phyloP scores from a whole-genome alignment of 805 yeast genomes.

The Nakazawaea anatomiae region DNA sequence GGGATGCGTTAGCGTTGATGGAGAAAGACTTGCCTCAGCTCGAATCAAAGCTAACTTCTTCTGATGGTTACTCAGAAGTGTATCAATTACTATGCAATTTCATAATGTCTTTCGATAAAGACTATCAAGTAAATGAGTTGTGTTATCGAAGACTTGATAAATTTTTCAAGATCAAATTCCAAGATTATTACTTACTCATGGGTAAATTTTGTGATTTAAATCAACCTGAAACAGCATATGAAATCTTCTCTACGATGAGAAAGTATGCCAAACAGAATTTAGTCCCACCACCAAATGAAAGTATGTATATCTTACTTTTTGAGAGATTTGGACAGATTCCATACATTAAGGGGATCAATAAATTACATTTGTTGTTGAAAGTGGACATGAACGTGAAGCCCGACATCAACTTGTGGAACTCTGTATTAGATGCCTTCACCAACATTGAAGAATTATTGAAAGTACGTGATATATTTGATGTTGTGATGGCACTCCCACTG shows the following conservation, averaged over 20 bases:
- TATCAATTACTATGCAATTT: constrained; percentile 38
- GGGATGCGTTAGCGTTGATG: constrained; percentile 36
- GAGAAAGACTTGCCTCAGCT: constrained; percentile 29
- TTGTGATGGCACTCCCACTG: constrained; percentile 48
- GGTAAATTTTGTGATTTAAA: constrained; percentile 46
- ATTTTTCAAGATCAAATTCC: constrained; percentile 52
- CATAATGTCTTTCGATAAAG: constrained; percentile 28
- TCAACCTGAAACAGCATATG: constrained; percentile 56
- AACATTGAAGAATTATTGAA: constrained; percentile 49
- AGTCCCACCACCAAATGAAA: constrained; percentile 42
- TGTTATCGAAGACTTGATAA: constrained; percentile 52
- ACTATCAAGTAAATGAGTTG: constrained; percentile 49
- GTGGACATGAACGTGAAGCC: constrained; percentile 54
- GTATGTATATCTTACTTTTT: constrained; percentile 56
- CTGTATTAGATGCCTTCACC: constrained; percentile 59
- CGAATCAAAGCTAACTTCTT: background rate
- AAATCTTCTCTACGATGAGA: constrained; percentile 56
- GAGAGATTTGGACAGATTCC: constrained; percentile 51
- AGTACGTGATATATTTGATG: constrained; percentile 54
- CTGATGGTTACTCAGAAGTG: constrained; percentile 26
- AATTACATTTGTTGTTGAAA: constrained; percentile 56
- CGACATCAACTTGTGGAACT: constrained; percentile 53
- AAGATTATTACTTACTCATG: constrained; percentile 54
- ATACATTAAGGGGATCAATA: constrained; percentile 61
- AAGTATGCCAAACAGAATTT: constrained; percentile 43